phyloP scores from a whole-genome alignment of 2,329 filamentous ascomycete genomes.

The Mycosphaerella sp. region DNA sequence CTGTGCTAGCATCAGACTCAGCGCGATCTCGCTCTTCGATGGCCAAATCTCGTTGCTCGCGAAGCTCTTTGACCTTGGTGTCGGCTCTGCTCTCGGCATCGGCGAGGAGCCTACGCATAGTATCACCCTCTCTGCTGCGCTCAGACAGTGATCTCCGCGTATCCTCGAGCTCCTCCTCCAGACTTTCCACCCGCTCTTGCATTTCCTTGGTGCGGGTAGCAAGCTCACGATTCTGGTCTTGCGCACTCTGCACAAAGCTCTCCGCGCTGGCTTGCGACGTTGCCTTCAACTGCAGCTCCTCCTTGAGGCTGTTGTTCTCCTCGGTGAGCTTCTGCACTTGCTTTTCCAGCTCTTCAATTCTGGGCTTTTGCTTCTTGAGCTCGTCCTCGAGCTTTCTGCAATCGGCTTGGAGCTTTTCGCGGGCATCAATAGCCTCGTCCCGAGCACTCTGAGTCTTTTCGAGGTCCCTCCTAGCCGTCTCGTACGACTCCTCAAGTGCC shows the following conservation, averaged over 20 bases:
- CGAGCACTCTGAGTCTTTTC: conserved; percentile 72
- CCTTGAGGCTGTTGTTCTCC: conserved; percentile 61
- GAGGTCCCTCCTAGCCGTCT: conserved; percentile 67
- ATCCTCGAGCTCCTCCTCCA: conserved; percentile 89
- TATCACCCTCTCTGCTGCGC: conserved; percentile 85
- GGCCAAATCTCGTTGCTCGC: conserved; percentile 77
- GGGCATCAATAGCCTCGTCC: conserved; percentile 65
- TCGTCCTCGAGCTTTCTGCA: conserved; percentile 68
- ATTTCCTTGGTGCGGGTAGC: conserved; percentile 87
- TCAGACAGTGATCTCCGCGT: conserved; percentile 80
- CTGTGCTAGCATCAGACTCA: conserved; percentile 79
- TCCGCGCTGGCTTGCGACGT: conserved; percentile 83
- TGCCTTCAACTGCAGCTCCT: conserved; percentile 76
- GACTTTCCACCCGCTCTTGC: conserved; percentile 68
- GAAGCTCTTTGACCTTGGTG: conserved; percentile 77
- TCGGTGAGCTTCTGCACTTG: conserved; percentile 61
- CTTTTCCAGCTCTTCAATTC: conserved; percentile 67
- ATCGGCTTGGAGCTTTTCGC: conserved; percentile 65
- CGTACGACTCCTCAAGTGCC: conserved; percentile 72
- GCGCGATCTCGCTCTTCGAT: conserved; percentile 90
- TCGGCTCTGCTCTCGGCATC: conserved; percentile 83
- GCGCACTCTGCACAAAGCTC: conserved; percentile 81
- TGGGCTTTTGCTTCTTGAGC: conserved; percentile 48
- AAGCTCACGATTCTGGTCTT: conserved; percentile 83
- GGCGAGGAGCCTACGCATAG: conserved; percentile 80